Percentiles rank a stretch among this genome's conserved stretches.
Evolutionary conservation across 768 basidiomycete genomes (phyloP).

Genomic region (Tylopilus cervinicoccineus): DNA sequence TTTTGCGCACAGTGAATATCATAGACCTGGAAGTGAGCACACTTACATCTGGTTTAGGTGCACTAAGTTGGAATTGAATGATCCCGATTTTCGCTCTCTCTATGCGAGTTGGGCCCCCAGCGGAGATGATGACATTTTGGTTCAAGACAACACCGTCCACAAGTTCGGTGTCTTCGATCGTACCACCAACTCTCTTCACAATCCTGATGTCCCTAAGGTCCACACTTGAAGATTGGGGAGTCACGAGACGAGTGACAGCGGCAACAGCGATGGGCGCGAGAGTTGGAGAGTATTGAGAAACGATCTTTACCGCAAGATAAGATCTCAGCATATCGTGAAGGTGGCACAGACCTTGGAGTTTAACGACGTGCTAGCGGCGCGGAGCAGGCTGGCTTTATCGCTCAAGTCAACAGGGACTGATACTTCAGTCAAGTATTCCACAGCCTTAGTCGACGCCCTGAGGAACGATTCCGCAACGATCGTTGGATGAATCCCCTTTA

Average conservation of each 20-base stretch:
- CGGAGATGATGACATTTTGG: slow-evolving; percentile 87
- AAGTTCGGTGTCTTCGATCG: slow-evolving; percentile 97
- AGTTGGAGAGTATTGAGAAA: slow-evolving; percentile 97
- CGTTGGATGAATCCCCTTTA: slow-evolving; percentile 97
- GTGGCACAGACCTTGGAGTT: slow-evolving; percentile 78
- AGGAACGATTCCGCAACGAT: slow-evolving; percentile 96
- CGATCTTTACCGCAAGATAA: slow-evolving; percentile 58
- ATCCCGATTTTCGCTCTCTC: slow-evolving; percentile 99
- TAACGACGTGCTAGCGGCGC: slow-evolving; percentile 91
- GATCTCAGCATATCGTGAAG: slow-evolving; percentile 1
- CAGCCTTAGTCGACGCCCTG: slow-evolving; percentile 86
- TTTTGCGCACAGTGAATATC: neutral
- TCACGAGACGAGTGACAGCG: slow-evolving; percentile 89
- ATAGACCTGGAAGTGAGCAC: neutral
- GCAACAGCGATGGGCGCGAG: slow-evolving; percentile 98
- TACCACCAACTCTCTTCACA: slow-evolving; percentile 98
- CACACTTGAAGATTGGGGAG: slow-evolving; percentile 87
- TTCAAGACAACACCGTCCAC: slow-evolving; percentile 96
- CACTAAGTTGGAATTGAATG: slow-evolving; percentile 96
- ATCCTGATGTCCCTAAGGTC: slow-evolving; percentile 95
- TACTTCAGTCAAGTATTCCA: slow-evolving; percentile 90
- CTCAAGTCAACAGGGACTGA: slow-evolving; percentile 88
- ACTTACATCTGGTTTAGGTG: slow-evolving; percentile 95
- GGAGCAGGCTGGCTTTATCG: slow-evolving; percentile 79
- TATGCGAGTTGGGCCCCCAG: slow-evolving; percentile 90